Base-by-base conservation (phyloP, 1,284 basidiomycete genomes). In the Puccinia hordei region DNA sequence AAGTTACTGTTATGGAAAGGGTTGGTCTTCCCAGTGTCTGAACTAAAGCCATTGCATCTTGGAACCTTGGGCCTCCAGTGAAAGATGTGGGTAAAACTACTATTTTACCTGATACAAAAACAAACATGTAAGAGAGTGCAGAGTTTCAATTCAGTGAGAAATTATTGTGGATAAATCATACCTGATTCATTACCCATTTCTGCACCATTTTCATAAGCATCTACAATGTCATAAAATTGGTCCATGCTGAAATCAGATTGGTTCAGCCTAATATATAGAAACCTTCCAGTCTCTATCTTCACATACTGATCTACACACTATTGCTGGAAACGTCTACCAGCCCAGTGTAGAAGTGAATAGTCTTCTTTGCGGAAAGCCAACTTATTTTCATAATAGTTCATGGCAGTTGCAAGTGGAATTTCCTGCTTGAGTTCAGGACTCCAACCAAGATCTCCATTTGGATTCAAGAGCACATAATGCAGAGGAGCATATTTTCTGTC, bases 31-130 rank as follows among this genome's bases (percentile, higher is more conserved):
- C 81, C 68, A 84, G 86, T 38, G 83, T 82, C 0, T 86, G 83
- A 1, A 85, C 85, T 24, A 89, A 84, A 0, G 88, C 87, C 83
- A 89, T 85, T 0, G 88, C 83, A 82, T 89, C 88, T 72, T 88
- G 88, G 74, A 85, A 87, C 0, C 83, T 81, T 27, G 87, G 85
- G 12, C 88, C 85, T 27, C 86, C 86, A 66, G 82, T 83, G 81
- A 86, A 87, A 3, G 86, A 87, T 0, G 87, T 87, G 0, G 88
- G 88, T 27, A 88, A 22, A 8, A 51, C 49, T 17, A 51, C 49
- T 17, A 8, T 51, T 19, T 19, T 8, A 51, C 49, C 49, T 51
- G 49, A 51, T 22, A 51, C 9, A 51, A 19, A 17, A 51, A 17
- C 9, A 51, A 51, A 19, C 9, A 51, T 4, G 19, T 4, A 5